phyloP scores from a whole-genome alignment of 345 rosid genomes.

The Brassica incana region DNA sequence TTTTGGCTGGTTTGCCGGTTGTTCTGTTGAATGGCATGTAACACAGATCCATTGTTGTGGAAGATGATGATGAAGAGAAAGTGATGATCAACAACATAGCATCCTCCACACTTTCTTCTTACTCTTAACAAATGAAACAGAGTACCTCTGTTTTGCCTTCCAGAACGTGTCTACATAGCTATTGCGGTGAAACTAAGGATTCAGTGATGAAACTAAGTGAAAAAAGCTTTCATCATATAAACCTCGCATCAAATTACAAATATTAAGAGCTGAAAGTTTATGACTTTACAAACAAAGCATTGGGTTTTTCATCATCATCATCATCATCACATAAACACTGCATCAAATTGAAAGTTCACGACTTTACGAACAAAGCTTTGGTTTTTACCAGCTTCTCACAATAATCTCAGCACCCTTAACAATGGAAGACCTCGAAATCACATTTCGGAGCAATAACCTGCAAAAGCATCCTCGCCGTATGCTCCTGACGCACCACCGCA shows the following conservation, averaged over 20 bases:
- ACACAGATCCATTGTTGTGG: constrained; percentile 42
- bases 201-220: neutral
- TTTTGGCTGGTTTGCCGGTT: constrained; percentile 42
- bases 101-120: constrained; percentile 20
- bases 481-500: constrained; percentile 46
- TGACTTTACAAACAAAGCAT: neutral
- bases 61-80: constrained; percentile 48
- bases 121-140: constrained; percentile 20
- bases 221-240: neutral
- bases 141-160: neutral
- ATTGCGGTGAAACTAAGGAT: neutral
- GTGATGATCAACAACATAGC: neutral
- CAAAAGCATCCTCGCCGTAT: constrained; percentile 59
- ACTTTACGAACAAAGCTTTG: neutral
- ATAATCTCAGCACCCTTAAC: constrained; percentile 25
- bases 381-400: neutral
- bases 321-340: neutral
- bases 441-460: constrained; percentile 60
- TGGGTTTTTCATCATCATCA: neutral
- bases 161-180: neutral
- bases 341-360: neutral
- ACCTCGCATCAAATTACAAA: neutral
- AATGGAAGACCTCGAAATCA: constrained; percentile 61
- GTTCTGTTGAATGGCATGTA: constrained; percentile 49
- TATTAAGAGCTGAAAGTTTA: neutral